Conservation (phyloP, 805 yeast genomes). For the Grigorovia transvaalensis region DNA sequence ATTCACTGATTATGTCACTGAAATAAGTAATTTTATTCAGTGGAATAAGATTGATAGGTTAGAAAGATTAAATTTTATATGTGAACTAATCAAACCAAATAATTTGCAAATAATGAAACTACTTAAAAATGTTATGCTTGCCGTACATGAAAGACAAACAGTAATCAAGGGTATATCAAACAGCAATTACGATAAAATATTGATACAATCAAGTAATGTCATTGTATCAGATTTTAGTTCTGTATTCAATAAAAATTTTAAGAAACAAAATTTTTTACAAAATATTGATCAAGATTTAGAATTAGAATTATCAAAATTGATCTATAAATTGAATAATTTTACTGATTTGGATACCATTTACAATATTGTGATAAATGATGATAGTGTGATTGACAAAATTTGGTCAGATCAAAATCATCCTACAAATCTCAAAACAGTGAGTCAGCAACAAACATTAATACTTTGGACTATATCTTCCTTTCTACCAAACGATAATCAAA, state of each 20-base stretch:
- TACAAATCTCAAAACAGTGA: not conserved
- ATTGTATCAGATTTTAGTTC: constrained; percentile 6
- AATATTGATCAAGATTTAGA: constrained; percentile 14
- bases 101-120: not conserved
- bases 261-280: constrained; percentile 1
- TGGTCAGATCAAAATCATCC: not conserved
- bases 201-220: constrained; percentile 16
- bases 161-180: not conserved
- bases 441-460: not conserved
- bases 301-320: constrained; percentile 7
- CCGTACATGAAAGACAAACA: not conserved
- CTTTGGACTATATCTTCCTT: not conserved
- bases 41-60: constrained; percentile 9
- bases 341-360: not conserved
- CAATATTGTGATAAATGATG: not conserved
- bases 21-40: constrained; percentile 2
- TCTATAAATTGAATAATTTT: constrained; percentile 2
- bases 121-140: not conserved
- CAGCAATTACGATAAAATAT: constrained; percentile 3
- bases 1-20: not conserved
- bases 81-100: constrained; percentile 1
- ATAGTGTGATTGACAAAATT: not conserved
- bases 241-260: not conserved
- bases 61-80: constrained; percentile 8
- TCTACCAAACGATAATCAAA: not conserved